phyloP scores from a whole-genome alignment of 139 green algal species.

The Tetradesmus obliquus region DNA sequence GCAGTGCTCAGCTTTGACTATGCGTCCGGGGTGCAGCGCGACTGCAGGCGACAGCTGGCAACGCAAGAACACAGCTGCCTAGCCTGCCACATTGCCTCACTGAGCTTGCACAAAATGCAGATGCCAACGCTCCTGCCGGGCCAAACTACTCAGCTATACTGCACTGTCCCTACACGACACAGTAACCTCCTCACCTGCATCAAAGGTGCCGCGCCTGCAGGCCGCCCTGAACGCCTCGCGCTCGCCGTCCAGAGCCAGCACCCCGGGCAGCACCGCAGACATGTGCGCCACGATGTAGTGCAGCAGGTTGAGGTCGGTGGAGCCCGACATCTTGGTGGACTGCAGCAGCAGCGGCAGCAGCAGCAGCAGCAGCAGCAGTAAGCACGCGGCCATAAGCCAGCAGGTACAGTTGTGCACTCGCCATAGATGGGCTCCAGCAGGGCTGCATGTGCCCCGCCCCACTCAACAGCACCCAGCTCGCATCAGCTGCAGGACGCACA shows the following conservation, averaged over 20 bases:
- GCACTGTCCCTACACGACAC: no score
- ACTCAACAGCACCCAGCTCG: background rate
- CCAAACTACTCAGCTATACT: no score
- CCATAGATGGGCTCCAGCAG: background rate
- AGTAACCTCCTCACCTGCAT: background rate
- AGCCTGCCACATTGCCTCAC: no score
- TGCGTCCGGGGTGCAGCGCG: no score
- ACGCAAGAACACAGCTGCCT: no score
- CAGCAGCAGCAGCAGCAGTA: background rate
- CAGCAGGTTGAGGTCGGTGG: constrained; percentile 44
- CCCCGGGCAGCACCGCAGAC: constrained; percentile 23
- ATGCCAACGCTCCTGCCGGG: no score
- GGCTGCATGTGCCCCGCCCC: no score
- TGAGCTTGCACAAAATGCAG: no score
- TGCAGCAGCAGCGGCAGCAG: background rate
- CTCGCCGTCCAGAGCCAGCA: constrained; percentile 27
- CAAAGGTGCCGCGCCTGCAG: constrained; percentile 32
- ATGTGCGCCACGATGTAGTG: constrained; percentile 46
- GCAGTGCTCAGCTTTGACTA: no score
- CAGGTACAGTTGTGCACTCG: background rate
- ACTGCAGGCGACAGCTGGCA: no score
- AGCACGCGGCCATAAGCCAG: background rate
- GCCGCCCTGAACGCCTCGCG: constrained; percentile 32
- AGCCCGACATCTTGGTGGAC: constrained; percentile 31
- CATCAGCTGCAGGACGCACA: background rate